These are phyloP conservation scores for Gomphus bonarii DNA, from an alignment of 1,284 basidiomycete genomes.

Conservation along the genomic window DNA sequence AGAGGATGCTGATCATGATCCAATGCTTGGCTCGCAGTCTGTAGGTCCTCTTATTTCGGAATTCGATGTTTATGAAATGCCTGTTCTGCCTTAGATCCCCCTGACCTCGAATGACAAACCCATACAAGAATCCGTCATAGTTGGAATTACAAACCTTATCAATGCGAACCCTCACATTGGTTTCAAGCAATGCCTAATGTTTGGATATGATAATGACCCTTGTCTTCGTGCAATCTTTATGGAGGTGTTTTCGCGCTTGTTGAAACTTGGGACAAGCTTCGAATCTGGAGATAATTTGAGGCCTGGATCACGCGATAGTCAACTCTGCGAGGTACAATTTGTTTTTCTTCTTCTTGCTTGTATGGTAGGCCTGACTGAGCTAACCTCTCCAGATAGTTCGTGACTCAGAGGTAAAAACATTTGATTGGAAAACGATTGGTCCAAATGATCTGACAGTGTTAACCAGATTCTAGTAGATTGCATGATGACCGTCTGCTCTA, in stretches of 20 bases:
- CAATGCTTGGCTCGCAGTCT: neutral
- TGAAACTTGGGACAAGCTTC: slow-evolving; percentile 77
- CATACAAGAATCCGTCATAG: slow-evolving; percentile 61
- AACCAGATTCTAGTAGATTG: neutral
- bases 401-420: neutral
- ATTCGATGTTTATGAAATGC: too few relatives aligned
- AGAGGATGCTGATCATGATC: neutral
- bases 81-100: too few relatives aligned
- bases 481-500: slow-evolving; percentile 38
- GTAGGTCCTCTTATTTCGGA: too few relatives aligned
- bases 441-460: neutral
- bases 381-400: neutral
- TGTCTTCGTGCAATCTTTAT: slow-evolving; percentile 75
- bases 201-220: slow-evolving; percentile 72
- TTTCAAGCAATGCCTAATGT: slow-evolving; percentile 75
- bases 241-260: slow-evolving; percentile 79
- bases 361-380: neutral
- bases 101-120: slow-evolving; percentile 14
- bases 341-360: neutral
- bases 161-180: slow-evolving; percentile 82
- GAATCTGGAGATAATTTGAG: slow-evolving; percentile 40
- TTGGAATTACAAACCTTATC: slow-evolving; percentile 72
- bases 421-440: neutral
- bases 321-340: slow-evolving; percentile 18
- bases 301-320: slow-evolving; percentile 36